A percentile compares a stretch with the other conserved stretches of the same genome.
Conservation (phyloP, 164 flowering plant genomes). For the Tetracentron sinense region DNA sequence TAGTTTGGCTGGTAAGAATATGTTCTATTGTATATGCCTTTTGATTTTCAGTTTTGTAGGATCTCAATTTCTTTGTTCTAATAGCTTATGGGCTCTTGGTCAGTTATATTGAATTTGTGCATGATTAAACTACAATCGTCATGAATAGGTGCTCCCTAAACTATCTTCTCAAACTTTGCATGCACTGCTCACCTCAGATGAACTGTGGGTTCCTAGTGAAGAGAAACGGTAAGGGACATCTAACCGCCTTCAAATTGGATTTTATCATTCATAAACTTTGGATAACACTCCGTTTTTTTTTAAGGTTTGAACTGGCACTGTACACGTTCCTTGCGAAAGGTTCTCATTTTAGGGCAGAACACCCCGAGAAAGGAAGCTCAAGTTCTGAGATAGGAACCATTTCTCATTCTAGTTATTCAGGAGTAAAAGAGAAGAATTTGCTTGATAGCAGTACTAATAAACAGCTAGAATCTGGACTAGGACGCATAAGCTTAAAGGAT, state of each 20-base stretch:
- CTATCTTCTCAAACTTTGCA: conserved; percentile 87
- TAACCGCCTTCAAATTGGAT: conserved; percentile 4
- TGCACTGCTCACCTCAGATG: conserved; percentile 88
- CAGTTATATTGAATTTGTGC: conserved; percentile 9
- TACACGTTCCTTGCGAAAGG: conserved; percentile 68
- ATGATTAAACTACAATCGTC: conserved; percentile 14
- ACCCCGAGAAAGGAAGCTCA: conserved; percentile 46
- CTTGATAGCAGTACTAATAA: conserved; percentile 23
- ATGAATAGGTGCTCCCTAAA: conserved; percentile 79
- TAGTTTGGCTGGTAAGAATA: neutral
- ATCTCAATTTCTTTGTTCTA: neutral
- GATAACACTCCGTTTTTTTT: conserved; percentile 2
- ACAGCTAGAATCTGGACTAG: conserved; percentile 44
- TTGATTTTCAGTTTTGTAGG: neutral
- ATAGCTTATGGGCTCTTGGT: too few species aligned
- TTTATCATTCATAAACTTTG: too few species aligned
- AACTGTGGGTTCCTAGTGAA: conserved; percentile 92
- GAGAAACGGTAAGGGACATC: conserved; percentile 68
- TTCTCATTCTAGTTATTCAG: conserved; percentile 31
- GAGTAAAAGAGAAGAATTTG: conserved; percentile 37
- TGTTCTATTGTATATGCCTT: too few species aligned
- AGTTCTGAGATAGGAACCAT: conserved; percentile 33
- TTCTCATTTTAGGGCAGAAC: conserved; percentile 41
- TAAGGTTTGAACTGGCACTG: conserved; percentile 91
- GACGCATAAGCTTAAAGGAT: conserved; percentile 36